Percentiles rank a stretch among this genome's conserved stretches.
Conservation (phyloP, 192 early-diverging fungal species). For the Gryganskiella cystojenkinii region DNA sequence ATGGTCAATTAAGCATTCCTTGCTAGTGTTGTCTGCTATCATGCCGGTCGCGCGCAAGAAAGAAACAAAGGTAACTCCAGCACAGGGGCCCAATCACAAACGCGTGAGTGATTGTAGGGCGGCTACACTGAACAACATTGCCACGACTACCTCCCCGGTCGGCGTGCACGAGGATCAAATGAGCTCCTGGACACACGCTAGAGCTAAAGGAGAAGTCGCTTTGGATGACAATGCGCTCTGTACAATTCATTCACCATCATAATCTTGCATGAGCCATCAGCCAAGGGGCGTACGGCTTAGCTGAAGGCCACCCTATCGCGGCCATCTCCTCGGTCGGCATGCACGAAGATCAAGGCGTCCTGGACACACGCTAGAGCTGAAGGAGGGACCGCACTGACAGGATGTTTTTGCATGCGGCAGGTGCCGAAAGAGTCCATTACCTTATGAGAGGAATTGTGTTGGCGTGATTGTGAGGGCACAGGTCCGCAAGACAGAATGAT, state of each 20-base stretch:
- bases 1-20: neutral
- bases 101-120: neutral
- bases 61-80: conserved; percentile 11
- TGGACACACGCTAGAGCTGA: conserved; percentile 9
- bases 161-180: conserved; percentile 4
- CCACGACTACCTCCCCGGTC: conserved; percentile 6
- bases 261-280: too few species aligned
- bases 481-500: too few species aligned
- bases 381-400: conserved; percentile 8
- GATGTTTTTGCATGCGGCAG: conserved; percentile 5
- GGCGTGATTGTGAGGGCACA: too few species aligned
- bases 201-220: neutral
- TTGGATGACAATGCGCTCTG: neutral
- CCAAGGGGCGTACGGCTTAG: too few species aligned
- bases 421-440: conserved; percentile 3
- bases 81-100: neutral
- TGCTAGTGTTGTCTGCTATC: neutral
- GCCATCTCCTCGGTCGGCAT: conserved; percentile 11
- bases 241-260: too few species aligned
- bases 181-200: conserved; percentile 9
- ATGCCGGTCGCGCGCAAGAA: neutral
- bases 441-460: too few species aligned
- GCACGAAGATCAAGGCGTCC: neutral
- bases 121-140: conserved; percentile 11
- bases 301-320: conserved; percentile 6